Evolutionary conservation across 768 basidiomycete species (phyloP), one percentile per base, ranked within the genome.

Genomic region (Agaricus blazei): DNA sequence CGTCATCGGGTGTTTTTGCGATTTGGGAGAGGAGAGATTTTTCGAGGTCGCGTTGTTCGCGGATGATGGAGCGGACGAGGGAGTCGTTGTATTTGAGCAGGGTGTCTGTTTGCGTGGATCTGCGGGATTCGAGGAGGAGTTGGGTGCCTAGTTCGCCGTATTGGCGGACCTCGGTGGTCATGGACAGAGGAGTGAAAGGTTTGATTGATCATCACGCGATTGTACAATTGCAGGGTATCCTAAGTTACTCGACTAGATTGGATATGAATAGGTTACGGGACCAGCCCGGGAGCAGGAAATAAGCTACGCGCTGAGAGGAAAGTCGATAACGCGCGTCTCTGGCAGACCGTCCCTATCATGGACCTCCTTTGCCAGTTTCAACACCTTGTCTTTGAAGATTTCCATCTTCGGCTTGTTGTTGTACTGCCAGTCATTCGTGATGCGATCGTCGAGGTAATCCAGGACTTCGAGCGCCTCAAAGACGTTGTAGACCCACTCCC

Each of bases 11-110:
- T n/a, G 54, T 78, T 14, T 69, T 62, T 37, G 66, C 52, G 14
- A 68, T 66, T 37, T 78, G 72, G 12, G 75, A 66, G 56, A 68
- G 66, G 44, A 77, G 77, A 15, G 72, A 75, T 52, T 76, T 78
- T 65, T 93, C 88, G 59, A 98, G 87, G 63, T 89, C 87, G 67
- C 93, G 90, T 58, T 94, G 93, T 68, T 98, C 95, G 60, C 94
- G 84, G 65, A 92, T 80, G 68, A 98, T 79, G 37, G 84, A 80
- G 50, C 93, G 86, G 36, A 98, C 90, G 61, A 93, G 83, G 44
- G 82, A 73, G 68, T 94, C 88, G 70, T 96, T 95, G 78, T 98
- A 97, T 64, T 95, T 96, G 59, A 92, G 77, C 12, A 98, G 78
- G 4, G 86, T 85, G 62, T 93, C 88, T 5, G 89, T 87, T 34